phyloP scores from a whole-genome alignment of 2,329 filamentous ascomycete genomes.

The Neopestalotiopsis sp. region DNA sequence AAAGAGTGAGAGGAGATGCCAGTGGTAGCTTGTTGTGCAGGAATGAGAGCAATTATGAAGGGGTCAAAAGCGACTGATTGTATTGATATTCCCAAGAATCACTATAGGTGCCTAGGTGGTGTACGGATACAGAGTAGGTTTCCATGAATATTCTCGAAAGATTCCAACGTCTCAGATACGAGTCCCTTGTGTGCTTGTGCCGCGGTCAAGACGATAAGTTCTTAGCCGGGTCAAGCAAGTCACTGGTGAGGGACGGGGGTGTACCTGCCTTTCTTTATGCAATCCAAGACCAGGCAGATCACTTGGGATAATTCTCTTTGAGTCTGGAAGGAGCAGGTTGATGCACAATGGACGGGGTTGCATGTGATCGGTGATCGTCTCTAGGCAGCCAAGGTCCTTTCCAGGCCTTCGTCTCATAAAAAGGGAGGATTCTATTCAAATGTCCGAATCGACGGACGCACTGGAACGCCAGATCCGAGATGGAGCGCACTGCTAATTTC shows the following conservation, averaged over 20 bases:
- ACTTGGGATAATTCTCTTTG: slow-evolving; percentile 14
- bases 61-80: background rate
- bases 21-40: background rate
- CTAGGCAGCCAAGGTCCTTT: background rate
- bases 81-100: background rate
- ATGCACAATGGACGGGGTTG: background rate
- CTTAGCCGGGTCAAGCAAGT: background rate
- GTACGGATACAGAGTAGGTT: background rate
- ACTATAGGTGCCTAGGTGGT: slow-evolving; percentile 10
- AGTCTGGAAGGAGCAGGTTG: background rate
- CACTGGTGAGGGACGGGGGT: no score
- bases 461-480: background rate
- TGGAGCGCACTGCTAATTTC: background rate
- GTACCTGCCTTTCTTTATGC: no score
- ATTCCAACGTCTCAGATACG: slow-evolving; percentile 8
- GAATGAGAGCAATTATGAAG: background rate
- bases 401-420: background rate
- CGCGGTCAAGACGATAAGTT: background rate
- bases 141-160: slow-evolving; percentile 4
- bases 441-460: background rate
- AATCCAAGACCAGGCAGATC: background rate
- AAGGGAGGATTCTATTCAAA: background rate
- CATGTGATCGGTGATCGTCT: no score
- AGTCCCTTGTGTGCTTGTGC: background rate
- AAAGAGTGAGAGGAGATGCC: background rate